Percentiles rank a stretch among this genome's conserved stretches.
These are phyloP conservation scores for Kalaharituber pfeilii DNA, from an alignment of 2,329 filamentous ascomycete genomes.

Conservation along the genomic window DNA sequence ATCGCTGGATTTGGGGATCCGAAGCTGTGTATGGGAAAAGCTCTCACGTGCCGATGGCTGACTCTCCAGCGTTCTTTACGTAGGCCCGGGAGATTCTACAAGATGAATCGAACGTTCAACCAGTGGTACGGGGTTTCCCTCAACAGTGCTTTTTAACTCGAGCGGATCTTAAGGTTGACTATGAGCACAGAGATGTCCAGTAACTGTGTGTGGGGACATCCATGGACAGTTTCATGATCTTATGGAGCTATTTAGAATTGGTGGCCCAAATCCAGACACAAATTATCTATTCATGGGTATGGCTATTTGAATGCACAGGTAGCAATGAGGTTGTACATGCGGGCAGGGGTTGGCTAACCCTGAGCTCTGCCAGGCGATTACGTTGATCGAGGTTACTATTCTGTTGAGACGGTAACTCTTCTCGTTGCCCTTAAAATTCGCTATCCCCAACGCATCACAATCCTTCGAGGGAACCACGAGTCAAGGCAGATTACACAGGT, in stretches of 20 bases:
- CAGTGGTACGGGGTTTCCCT: conserved; percentile 52
- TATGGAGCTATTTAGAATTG: conserved; percentile 99
- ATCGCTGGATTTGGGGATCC: conserved; percentile 1
- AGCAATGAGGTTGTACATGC: neutral
- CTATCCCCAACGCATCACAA: conserved; percentile 94
- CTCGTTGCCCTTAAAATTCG: conserved; percentile 94
- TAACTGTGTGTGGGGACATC: conserved; percentile 97
- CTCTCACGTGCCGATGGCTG: conserved; percentile 15
- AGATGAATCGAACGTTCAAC: conserved; percentile 96
- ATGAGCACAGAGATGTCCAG: conserved; percentile 52
- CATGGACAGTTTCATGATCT: conserved; percentile 98
- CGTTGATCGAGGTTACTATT: conserved; percentile 97
- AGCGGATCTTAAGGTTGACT: neutral
- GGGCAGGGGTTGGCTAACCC: neutral
- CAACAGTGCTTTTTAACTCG: conserved; percentile 6
- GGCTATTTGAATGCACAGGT: conserved; percentile 20
- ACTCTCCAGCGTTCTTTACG: conserved; percentile 7
- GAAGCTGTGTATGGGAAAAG: neutral
- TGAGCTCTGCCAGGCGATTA: conserved; percentile 55
- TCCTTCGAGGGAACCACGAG: conserved; percentile 97
- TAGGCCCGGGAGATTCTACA: conserved; percentile 91
- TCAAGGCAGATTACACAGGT: conserved; percentile 98
- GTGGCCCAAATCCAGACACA: conserved; percentile 91
- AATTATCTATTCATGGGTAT: conserved; percentile 99
- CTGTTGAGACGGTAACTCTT: conserved; percentile 91